Percentiles rank a stretch among this genome's conserved stretches.
Evolutionary conservation across 352 stramenopile genomes (phyloP).

Genomic region (Pythium oligandrum): DNA sequence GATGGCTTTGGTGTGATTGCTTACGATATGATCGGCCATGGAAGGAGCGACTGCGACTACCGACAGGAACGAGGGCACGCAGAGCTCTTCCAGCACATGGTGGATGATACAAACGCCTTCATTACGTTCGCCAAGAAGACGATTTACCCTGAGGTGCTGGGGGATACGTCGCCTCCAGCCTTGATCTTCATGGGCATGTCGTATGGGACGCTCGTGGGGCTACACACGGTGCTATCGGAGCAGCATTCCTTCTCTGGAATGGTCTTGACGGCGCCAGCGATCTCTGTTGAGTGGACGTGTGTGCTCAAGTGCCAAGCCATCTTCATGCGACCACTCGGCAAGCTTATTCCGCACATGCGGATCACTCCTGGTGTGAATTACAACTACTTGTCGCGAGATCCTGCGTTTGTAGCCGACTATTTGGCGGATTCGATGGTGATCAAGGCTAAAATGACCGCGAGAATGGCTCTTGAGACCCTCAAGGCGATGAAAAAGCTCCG

Average conservation of each 20-base stretch:
- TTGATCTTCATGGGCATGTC: slow-evolving; percentile 64
- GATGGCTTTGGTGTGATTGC: slow-evolving; percentile 49
- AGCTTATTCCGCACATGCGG: slow-evolving; percentile 34
- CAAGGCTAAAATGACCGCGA: slow-evolving; percentile 17
- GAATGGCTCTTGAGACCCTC: slow-evolving; percentile 28
- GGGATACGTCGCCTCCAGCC: slow-evolving; percentile 11
- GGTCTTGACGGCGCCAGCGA: slow-evolving; percentile 48
- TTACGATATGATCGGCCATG: slow-evolving; percentile 60
- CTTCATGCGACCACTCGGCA: slow-evolving; percentile 32
- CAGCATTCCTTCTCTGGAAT: slow-evolving; percentile 39
- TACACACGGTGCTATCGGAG: slow-evolving; percentile 48
- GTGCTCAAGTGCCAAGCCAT: slow-evolving; percentile 33
- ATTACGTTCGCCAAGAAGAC: slow-evolving; percentile 34
- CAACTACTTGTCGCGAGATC: too few relatives aligned
- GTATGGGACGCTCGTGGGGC: slow-evolving; percentile 54
- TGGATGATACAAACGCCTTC: slow-evolving; percentile 70
- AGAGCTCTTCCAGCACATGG: slow-evolving; percentile 53
- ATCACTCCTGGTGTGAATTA: slow-evolving; percentile 40
- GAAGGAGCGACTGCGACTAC: slow-evolving; percentile 32
- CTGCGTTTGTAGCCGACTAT: too few relatives aligned
- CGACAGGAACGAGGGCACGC: slow-evolving; percentile 29
- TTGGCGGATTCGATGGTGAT: too few relatives aligned
- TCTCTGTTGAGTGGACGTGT: slow-evolving; percentile 53
- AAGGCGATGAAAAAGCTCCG: slow-evolving; percentile 20
- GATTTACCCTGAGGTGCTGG: slow-evolving; percentile 12